Base-by-base conservation (phyloP, 2,329 filamentous ascomycete species). In the Mollisiaceae sp. region DNA sequence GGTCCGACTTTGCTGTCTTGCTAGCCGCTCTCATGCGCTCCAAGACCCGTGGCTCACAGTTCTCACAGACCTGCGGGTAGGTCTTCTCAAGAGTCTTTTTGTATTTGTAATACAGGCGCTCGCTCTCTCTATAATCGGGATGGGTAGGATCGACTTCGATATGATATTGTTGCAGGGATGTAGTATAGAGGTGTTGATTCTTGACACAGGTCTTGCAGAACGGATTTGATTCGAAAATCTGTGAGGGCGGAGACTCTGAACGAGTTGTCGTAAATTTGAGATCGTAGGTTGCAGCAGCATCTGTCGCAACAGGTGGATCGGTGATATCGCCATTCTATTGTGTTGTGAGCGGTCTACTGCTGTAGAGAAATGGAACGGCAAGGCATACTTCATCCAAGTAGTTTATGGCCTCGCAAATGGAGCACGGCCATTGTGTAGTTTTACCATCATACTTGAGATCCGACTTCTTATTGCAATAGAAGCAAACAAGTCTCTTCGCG, bases 61-160 rank as follows among this genome's bases (percentile, higher is more conserved):
- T 82, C 68, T 85, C 85, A 80, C 95, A 99, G 65, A 97, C 90
- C 75, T 95, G 93, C 0, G 95, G 95, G 75, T 97, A 98, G 59
- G 91, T 86, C 72, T 87, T 83, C 79, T 97, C 94, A 20, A 97
- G 82, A 60, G 89, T 84, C 67, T 82, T 84, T 67, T 89, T 89
- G 76, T 91, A 97, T 41, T 83, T 82, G 69, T 89, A 89, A 72
- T 91, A 90, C 58, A 85, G 85, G 62, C 83, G 84, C 76, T 93
- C 90, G 68, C 89, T 89, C 66, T 87, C 59, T 32, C 64, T 64
- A 76, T 94, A 93, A 60, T 90, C 83, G 0, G 91, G 88, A 70
- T 94, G 86, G 27, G 83, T 80, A 0, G 83, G 80, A 65, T 90
- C 85, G 39, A 84, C 83, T 12, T 88, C 86, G 64, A 90, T 89